Percentiles rank a stretch among this genome's conserved stretches.
Conservation (phyloP, 208 protist species). For the Endotrypanum monterogeii region DNA sequence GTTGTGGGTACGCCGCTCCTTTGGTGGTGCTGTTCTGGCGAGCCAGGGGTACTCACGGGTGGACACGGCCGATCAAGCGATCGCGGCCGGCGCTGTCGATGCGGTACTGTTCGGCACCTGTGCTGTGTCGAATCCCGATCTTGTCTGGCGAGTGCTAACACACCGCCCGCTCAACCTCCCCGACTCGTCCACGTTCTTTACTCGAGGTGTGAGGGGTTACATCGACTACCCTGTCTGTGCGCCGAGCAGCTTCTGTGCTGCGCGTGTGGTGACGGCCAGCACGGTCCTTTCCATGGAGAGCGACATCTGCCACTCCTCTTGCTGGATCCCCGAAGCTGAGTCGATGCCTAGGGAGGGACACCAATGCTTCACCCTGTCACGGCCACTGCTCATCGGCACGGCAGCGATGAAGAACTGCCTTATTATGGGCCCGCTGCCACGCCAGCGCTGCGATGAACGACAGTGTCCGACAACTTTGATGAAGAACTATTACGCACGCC, state of each 20-base stretch:
- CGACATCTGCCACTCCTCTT: not conserved
- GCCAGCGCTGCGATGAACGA: constrained; percentile 39
- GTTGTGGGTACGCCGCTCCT: constrained; percentile 21
- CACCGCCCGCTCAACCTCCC: constrained; percentile 16
- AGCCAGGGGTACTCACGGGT: constrained; percentile 22
- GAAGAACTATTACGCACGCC: constrained; percentile 58
- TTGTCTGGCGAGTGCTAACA: constrained; percentile 21
- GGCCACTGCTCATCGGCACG: constrained; percentile 28
- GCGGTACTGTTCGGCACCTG: constrained; percentile 43
- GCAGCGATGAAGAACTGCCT: constrained; percentile 45
- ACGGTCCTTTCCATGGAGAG: not conserved
- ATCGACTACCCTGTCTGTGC: constrained; percentile 40
- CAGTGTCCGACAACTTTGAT: constrained; percentile 40
- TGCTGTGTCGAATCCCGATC: constrained; percentile 22
- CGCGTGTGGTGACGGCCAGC: not conserved
- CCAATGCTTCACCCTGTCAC: constrained; percentile 10
- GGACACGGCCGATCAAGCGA: constrained; percentile 45
- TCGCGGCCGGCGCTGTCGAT: constrained; percentile 58
- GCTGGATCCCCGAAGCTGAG: not conserved
- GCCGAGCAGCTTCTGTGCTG: constrained; percentile 14
- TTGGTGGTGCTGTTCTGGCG: constrained; percentile 19
- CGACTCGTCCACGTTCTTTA: constrained; percentile 20
- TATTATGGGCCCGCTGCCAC: constrained; percentile 57
- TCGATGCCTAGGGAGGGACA: not conserved
- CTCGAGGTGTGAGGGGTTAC: constrained; percentile 37